A percentile compares a stretch with the other conserved stretches of the same genome.
Conservation (phyloP, 2,329 filamentous ascomycete species). For the Penicillium sp. region DNA sequence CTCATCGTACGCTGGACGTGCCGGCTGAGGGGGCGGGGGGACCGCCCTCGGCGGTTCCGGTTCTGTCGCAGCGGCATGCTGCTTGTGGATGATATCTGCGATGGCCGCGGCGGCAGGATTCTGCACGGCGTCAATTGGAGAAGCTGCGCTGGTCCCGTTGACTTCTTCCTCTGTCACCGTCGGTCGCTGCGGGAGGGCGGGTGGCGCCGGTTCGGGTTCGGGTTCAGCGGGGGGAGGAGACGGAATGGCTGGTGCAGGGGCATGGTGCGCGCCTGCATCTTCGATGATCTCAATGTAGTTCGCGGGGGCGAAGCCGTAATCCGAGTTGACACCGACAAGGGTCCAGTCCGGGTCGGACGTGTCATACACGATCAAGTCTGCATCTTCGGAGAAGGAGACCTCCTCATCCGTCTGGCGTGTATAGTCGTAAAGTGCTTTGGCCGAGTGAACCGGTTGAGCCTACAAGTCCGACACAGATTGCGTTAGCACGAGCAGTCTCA, state of each 20-base stretch:
- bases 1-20: slow-evolving; percentile 50
- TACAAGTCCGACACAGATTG: no score
- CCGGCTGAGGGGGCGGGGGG: slow-evolving; percentile 28
- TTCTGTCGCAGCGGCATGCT: slow-evolving; percentile 28
- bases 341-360: slow-evolving; percentile 93
- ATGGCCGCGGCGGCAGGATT: slow-evolving; percentile 51
- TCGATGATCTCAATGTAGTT: slow-evolving; percentile 81
- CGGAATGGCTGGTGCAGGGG: slow-evolving; percentile 39
- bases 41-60: slow-evolving; percentile 23
- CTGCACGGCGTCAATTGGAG: slow-evolving; percentile 39
- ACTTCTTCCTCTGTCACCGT: no score
- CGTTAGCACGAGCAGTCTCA: no score
- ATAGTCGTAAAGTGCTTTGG: slow-evolving; percentile 96
- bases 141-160: slow-evolving; percentile 22
- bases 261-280: no score
- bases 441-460: no score
- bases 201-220: slow-evolving; percentile 35
- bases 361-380: slow-evolving; percentile 74
- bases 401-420: slow-evolving; percentile 95
- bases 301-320: slow-evolving; percentile 87
- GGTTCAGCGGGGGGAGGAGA: slow-evolving; percentile 21
- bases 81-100: slow-evolving; percentile 41
- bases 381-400: slow-evolving; percentile 87
- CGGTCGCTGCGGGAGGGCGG: slow-evolving; percentile 28
- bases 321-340: slow-evolving; percentile 72